A percentile compares a stretch with the other conserved stretches of the same genome.
Conservation (phyloP, 148 eudicot species). For the Arbutus unedo region DNA sequence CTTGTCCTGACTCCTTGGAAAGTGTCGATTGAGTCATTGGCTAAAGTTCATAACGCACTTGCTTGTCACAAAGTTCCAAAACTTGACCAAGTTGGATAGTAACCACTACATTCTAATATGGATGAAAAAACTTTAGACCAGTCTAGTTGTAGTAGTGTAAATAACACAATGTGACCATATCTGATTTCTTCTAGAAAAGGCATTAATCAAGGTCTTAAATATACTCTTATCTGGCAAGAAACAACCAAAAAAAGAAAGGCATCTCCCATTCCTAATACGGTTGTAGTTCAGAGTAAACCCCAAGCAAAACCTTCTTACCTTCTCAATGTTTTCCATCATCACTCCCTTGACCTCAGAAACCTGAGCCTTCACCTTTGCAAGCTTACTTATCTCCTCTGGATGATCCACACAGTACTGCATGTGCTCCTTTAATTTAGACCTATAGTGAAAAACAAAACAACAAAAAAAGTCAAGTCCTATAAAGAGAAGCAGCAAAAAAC, state of each 20-base stretch:
- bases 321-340: constrained; percentile 68
- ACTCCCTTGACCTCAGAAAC: constrained; percentile 65
- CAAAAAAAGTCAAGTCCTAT: neutral
- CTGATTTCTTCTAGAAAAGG: neutral
- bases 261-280: neutral
- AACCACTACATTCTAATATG: neutral
- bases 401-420: constrained; percentile 60
- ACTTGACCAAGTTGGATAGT: neutral
- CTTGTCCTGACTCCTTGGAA: neutral
- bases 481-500: neutral
- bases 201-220: neutral
- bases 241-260: neutral
- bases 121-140: neutral
- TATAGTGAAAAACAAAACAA: constrained; percentile 8
- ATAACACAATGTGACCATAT: neutral
- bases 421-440: constrained; percentile 66
- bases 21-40: neutral
- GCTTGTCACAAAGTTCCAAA: neutral
- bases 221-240: neutral
- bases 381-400: constrained; percentile 57
- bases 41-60: neutral
- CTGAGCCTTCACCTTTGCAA: constrained; percentile 64
- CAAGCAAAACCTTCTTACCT: constrained; percentile 25
- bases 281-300: neutral
- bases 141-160: neutral